These are phyloP conservation scores for Chlamydomonas reinhardtii DNA, from an alignment of 163 green algal species.

Conservation along the genomic window DNA sequence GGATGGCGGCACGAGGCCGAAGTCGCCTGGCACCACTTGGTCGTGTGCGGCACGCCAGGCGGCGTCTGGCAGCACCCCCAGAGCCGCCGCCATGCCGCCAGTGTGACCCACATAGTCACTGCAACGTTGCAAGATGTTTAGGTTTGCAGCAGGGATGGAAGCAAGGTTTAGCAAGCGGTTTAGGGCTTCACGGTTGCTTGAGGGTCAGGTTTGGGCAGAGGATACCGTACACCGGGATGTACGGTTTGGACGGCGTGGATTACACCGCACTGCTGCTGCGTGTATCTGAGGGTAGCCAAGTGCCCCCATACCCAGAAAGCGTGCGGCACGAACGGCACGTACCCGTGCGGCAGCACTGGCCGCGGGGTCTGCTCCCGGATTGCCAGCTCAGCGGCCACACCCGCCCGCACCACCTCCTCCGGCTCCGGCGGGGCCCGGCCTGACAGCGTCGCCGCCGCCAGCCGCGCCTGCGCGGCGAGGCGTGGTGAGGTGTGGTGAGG, in stretches of 20 bases:
- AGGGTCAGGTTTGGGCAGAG: no score
- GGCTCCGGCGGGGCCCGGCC: constrained; percentile 4
- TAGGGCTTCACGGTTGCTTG: no score
- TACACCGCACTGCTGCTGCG: no score
- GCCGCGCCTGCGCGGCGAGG: background rate
- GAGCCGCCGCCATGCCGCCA: constrained; percentile 1
- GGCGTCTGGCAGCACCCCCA: constrained; percentile 3
- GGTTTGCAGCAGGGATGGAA: no score
- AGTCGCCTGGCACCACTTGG: constrained; percentile 17
- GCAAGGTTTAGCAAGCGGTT: no score
- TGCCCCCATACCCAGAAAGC: no score
- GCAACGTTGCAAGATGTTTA: no score
- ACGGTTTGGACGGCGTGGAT: no score
- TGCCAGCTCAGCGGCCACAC: constrained; percentile 6
- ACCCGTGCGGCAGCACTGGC: background rate
- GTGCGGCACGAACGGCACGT: no score
- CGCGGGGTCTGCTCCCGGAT: constrained; percentile 8
- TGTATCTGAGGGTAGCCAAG: no score
- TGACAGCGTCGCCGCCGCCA: constrained; percentile 9
- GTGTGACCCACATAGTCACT: constrained; percentile 8
- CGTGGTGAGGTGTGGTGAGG: no score
- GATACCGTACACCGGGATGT: no score
- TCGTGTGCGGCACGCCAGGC: constrained; percentile 10
- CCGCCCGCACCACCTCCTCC: background rate
- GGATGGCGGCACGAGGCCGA: background rate